A percentile compares a stretch with the other conserved stretches of the same genome.
phyloP scores from a whole-genome alignment of 1,139 yeast genomes.

The Debaryomyces psychrophilus region DNA sequence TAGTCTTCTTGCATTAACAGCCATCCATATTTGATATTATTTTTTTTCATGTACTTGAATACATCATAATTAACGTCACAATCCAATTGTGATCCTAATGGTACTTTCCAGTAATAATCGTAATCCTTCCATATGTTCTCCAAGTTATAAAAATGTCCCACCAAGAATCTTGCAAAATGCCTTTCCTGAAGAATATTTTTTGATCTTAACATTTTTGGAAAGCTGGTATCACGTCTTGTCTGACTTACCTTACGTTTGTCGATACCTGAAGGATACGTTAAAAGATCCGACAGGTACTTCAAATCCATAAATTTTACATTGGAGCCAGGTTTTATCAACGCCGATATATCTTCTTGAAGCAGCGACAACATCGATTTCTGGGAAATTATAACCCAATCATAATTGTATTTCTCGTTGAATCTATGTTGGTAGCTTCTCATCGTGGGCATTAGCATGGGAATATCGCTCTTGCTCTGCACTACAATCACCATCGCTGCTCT shows the following conservation, averaged over 20 bases:
- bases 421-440: slow-evolving; percentile 23
- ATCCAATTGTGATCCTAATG: slow-evolving; percentile 55
- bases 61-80: slow-evolving; percentile 66
- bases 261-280: slow-evolving; percentile 36
- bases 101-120: slow-evolving; percentile 70
- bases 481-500: slow-evolving; percentile 19
- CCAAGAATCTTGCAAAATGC: slow-evolving; percentile 67
- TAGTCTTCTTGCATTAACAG: slow-evolving; percentile 20
- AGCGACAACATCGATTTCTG: slow-evolving; percentile 8
- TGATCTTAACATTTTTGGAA: slow-evolving; percentile 20
- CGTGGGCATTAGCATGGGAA: slow-evolving; percentile 15
- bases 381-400: slow-evolving; percentile 23
- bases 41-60: slow-evolving; percentile 55
- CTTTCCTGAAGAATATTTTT: slow-evolving; percentile 26
- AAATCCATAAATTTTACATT: slow-evolving; percentile 40
- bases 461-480: slow-evolving; percentile 13
- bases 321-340: slow-evolving; percentile 8
- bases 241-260: slow-evolving; percentile 53
- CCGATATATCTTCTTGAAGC: slow-evolving; percentile 9
- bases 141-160: slow-evolving; percentile 50
- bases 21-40: slow-evolving; percentile 57
- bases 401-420: slow-evolving; percentile 21
- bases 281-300: slow-evolving; percentile 30
- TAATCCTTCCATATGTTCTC: slow-evolving; percentile 39
- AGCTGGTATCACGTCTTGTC: slow-evolving; percentile 45